Evolutionary conservation across 352 stramenopile genomes (phyloP).

Genomic region (Pythium utonaiense): DNA sequence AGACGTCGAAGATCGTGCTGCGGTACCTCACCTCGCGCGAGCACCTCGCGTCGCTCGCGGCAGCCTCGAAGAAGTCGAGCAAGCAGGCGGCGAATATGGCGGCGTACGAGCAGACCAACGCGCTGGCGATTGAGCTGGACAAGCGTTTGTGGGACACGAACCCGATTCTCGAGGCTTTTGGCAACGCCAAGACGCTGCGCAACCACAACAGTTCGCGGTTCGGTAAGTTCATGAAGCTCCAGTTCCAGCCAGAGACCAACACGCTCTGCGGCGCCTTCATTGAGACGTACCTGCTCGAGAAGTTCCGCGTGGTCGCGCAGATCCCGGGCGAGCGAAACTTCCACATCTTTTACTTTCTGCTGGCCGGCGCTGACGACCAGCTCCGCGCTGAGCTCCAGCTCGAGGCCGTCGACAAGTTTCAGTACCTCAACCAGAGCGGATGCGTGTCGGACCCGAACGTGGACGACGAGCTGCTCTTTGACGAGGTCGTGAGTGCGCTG

Average conservation of each 20-base stretch:
- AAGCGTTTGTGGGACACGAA: constrained; percentile 88
- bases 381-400: constrained; percentile 59
- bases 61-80: constrained; percentile 24
- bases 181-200: constrained; percentile 85
- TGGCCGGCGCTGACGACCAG: constrained; percentile 66
- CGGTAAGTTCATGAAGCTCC: constrained; percentile 89
- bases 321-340: constrained; percentile 88
- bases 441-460: constrained; percentile 81
- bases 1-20: constrained; percentile 89
- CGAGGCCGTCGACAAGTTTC: constrained; percentile 48
- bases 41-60: constrained; percentile 44
- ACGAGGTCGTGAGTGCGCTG: constrained; percentile 80
- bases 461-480: constrained; percentile 85
- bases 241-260: constrained; percentile 75
- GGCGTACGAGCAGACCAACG: constrained; percentile 37
- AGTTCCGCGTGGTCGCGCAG: constrained; percentile 86
- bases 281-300: constrained; percentile 88
- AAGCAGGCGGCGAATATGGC: constrained; percentile 16
- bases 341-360: constrained; percentile 91
- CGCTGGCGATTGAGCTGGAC: constrained; percentile 76
- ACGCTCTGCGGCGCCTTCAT: constrained; percentile 78
- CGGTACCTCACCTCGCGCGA: constrained; percentile 82
- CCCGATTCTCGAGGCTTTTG: constrained; percentile 85
- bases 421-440: constrained; percentile 87
- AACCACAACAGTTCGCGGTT: constrained; percentile 89